Evolutionary conservation across 2,329 filamentous ascomycete species (phyloP).

Genomic region (Nemania sp.): DNA sequence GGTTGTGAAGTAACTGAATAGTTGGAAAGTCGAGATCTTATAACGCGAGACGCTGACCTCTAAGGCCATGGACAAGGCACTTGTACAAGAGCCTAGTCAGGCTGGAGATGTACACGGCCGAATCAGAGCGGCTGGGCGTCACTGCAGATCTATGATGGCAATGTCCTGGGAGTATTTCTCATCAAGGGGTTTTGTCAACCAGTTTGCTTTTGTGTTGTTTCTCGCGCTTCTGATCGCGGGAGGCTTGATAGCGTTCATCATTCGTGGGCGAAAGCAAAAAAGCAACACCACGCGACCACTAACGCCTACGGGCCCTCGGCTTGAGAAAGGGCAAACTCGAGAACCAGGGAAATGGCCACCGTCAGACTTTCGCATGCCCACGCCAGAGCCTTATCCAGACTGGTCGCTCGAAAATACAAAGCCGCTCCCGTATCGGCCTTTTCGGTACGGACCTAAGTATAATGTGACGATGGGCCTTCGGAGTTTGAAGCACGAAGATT

Average conservation of each 20-base stretch:
- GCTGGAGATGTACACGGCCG: constrained; percentile 24
- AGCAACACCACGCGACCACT: constrained; percentile 24
- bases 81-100: constrained; percentile 19
- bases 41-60: background rate
- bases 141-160: constrained; percentile 27
- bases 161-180: constrained; percentile 21
- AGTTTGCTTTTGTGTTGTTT: constrained; percentile 20
- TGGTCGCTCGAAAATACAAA: constrained; percentile 73
- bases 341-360: constrained; percentile 38
- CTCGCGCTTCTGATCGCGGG: constrained; percentile 29
- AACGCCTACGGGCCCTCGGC: constrained; percentile 33
- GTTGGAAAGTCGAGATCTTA: background rate
- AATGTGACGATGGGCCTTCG: constrained; percentile 78
- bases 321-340: constrained; percentile 35
- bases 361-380: constrained; percentile 37
- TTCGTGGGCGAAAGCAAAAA: constrained; percentile 25
- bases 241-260: constrained; percentile 23
- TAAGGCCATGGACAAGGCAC: constrained; percentile 17
- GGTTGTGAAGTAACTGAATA: background rate
- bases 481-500: constrained; percentile 70
- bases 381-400: constrained; percentile 59
- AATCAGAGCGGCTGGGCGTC: constrained; percentile 17
- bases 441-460: constrained; percentile 77
- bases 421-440: constrained; percentile 77
- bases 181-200: constrained; percentile 10